Base-by-base conservation (phyloP, 192 early-diverging fungal genomes). In the Gonapodya prolifera region DNA sequence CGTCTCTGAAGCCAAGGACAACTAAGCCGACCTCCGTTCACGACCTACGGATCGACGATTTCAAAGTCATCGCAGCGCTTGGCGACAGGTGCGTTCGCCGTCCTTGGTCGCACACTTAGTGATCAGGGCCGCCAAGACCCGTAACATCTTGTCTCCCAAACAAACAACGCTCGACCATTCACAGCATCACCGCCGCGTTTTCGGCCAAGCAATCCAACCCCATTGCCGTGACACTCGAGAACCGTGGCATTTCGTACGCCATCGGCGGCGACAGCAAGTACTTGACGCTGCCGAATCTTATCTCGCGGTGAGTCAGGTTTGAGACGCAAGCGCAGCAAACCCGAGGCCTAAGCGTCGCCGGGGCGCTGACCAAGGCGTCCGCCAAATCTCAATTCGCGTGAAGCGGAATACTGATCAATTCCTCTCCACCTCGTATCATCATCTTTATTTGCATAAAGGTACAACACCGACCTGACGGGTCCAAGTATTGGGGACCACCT, bases 1-100 rank as follows among this genome's bases (percentile, higher is more conserved):
- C 86, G n/a, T 33, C 83, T 28, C 76, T 89, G 32, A 34, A 82
- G 13, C 81, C 83, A 1, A 80, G 87, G 13, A 30, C 31, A 8
- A 35, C 77, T 35, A 70, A 70, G 17, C 77, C 85, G n/a, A 80
- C 76, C 33, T 78, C 69, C 70, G 80, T 89, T 23, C 81, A 84
- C 69, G 88, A 89, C 76, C 80, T 87, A 34, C 80, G 88, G 45
- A 75, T 82, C 36, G 88, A 89, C 45, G 87, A 89, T 78, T 85
- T 89, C 75, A 83, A 81, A 35, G 80, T 87, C n/a, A 75, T 88
- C 34, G 85, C 80, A 29, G 86, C 85, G 18, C 79, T 89, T 23
- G 88, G 88, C 17, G 88, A 89, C 73, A 87, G 83, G 78, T 78
- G 2, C 35, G 77, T 28, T 1, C 2, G 1, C 35, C 35, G 1